Evolutionary conservation across 768 basidiomycete genomes (phyloP).

Genomic region (Mycena vulgaris): DNA sequence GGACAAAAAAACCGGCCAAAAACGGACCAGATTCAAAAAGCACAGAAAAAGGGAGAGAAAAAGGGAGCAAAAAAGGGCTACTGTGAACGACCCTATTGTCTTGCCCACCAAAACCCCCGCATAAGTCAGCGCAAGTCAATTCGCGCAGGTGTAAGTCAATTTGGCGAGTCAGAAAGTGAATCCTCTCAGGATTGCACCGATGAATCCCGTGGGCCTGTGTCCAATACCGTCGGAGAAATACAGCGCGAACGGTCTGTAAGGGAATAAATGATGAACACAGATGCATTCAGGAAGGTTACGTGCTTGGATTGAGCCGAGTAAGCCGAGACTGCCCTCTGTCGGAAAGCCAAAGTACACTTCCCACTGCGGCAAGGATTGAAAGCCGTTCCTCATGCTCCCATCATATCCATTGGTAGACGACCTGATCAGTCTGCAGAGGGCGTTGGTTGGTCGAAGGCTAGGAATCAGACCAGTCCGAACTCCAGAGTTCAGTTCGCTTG

Average conservation of each 20-base stretch:
- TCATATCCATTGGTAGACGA: conserved; percentile 85
- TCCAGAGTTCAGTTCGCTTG: too few relatives aligned
- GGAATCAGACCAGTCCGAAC: conserved; percentile 62
- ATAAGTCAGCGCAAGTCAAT: too few relatives aligned
- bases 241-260: conserved; percentile 80
- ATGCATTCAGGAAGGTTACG: too few relatives aligned
- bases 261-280: too few relatives aligned
- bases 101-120: too few relatives aligned
- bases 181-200: conserved; percentile 77
- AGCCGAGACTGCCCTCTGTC: conserved; percentile 69
- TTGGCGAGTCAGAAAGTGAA: too few relatives aligned
- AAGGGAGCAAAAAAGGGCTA: too few relatives aligned
- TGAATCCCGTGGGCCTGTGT: conserved; percentile 73
- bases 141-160: too few relatives aligned
- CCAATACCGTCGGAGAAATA: conserved; percentile 82
- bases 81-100: too few relatives aligned
- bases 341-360: conserved; percentile 72
- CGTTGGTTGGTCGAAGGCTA: conserved; percentile 79
- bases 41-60: too few relatives aligned
- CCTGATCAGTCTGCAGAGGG: conserved; percentile 78
- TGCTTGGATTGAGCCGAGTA: conserved; percentile 84
- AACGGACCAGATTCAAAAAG: too few relatives aligned
- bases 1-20: too few relatives aligned
- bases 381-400: conserved; percentile 85
- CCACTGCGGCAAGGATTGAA: conserved; percentile 81